Evolutionary conservation across 176 grass and related monocot species (phyloP).

Genomic region (Musa acuminata): DNA sequence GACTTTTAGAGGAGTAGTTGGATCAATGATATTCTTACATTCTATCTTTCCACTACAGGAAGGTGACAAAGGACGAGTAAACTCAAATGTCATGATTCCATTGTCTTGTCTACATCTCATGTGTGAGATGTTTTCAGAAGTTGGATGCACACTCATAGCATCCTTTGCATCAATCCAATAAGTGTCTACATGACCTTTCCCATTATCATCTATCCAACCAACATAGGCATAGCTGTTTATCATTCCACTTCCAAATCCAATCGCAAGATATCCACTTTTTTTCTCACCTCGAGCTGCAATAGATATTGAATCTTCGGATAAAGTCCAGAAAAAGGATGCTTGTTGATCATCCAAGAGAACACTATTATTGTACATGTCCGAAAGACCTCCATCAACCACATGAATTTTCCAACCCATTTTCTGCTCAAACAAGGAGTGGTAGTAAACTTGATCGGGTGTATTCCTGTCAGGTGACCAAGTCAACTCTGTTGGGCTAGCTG

Average conservation of each 20-base stretch:
- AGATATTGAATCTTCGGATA: conserved; percentile 1
- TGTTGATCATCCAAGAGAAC: conserved; percentile 22
- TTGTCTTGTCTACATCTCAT: conserved; percentile 15
- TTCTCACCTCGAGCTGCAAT: conserved; percentile 17
- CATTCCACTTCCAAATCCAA: conserved; percentile 22
- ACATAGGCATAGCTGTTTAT: conserved; percentile 24
- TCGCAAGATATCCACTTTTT: conserved; percentile 18
- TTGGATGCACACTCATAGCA: conserved; percentile 3
- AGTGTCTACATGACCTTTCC: conserved; percentile 10
- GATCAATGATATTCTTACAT: conserved; percentile 23
- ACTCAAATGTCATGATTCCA: conserved; percentile 21
- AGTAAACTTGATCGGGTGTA: conserved; percentile 72
- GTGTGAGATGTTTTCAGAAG: conserved; percentile 16
- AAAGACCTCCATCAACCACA: conserved; percentile 21
- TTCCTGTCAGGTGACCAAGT: conserved; percentile 67
- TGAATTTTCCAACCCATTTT: conserved; percentile 82
- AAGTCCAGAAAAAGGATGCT: conserved; percentile 17
- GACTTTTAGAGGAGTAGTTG: conserved; percentile 13
- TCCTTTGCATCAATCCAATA: conserved; percentile 18
- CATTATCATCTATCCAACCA: conserved; percentile 18
- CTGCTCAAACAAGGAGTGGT: conserved; percentile 31
- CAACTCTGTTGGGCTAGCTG: conserved; percentile 54
- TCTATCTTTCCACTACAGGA: conserved; percentile 8
- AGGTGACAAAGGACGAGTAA: conserved; percentile 14
- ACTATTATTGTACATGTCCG: conserved; percentile 19